phyloP scores from a whole-genome alignment of 2,329 filamentous ascomycete genomes.

The Stachybotrys chartarum region DNA sequence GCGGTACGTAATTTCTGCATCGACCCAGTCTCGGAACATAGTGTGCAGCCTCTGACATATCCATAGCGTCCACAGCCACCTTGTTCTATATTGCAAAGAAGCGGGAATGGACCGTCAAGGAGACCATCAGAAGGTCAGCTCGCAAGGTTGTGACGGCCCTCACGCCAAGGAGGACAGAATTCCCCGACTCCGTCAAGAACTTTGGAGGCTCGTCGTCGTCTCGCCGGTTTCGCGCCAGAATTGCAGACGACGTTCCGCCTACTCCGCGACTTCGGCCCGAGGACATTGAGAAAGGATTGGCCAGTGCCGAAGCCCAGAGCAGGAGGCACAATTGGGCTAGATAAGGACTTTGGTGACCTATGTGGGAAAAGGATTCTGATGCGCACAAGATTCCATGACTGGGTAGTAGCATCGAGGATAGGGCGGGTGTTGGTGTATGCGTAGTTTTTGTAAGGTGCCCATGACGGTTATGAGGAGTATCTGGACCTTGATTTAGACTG shows the following conservation, averaged over 20 bases:
- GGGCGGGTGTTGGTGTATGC: neutral
- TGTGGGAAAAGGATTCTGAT: neutral
- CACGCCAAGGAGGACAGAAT: conserved; percentile 55
- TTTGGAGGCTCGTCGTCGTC: conserved; percentile 14
- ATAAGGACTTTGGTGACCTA: conserved; percentile 4
- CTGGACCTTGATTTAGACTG: neutral
- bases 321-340: conserved; percentile 19
- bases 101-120: conserved; percentile 72
- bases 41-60: conserved; percentile 7
- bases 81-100: conserved; percentile 80
- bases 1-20: conserved; percentile 45
- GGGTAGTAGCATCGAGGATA: neutral
- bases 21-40: neutral
- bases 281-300: conserved; percentile 53
- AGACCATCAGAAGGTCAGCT: conserved; percentile 63
- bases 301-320: conserved; percentile 27
- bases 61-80: conserved; percentile 52
- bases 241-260: conserved; percentile 50
- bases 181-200: conserved; percentile 50
- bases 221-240: conserved; percentile 32
- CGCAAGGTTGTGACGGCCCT: conserved; percentile 53
- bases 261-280: conserved; percentile 46
- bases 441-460: neutral
- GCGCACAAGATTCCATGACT: neutral
- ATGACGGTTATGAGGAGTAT: neutral